These are phyloP conservation scores for Ramularia endophylla DNA, from an alignment of 2,329 filamentous ascomycete species.

Conservation along the genomic window DNA sequence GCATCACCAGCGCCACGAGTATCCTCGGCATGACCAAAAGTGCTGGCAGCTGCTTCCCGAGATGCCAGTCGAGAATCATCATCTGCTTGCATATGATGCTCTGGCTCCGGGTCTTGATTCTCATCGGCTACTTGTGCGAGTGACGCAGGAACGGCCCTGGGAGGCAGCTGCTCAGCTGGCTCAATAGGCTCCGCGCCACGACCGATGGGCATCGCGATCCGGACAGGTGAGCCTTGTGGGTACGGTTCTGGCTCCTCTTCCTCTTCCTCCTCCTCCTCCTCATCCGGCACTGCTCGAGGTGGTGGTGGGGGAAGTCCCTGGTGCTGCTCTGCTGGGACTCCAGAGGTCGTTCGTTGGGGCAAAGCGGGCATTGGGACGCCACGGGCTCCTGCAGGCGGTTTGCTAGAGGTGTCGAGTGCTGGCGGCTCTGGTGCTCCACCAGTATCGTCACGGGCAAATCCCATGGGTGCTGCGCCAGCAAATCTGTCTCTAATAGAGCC, in stretches of 20 bases:
- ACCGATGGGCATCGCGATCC: constrained; percentile 77
- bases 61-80: constrained; percentile 50
- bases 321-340: constrained; percentile 51
- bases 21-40: constrained; percentile 40
- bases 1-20: constrained; percentile 31
- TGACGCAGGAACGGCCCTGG: constrained; percentile 58
- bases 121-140: constrained; percentile 57
- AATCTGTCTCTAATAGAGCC: constrained; percentile 76
- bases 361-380: constrained; percentile 76
- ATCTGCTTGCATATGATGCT: constrained; percentile 55
- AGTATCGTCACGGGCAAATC: constrained; percentile 43
- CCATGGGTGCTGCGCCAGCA: constrained; percentile 67
- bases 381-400: constrained; percentile 57
- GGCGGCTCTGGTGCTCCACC: constrained; percentile 48
- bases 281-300: constrained; percentile 32
- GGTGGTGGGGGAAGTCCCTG: constrained; percentile 41
- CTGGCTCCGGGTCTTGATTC: constrained; percentile 60
- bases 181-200: constrained; percentile 54
- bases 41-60: constrained; percentile 39
- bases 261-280: constrained; percentile 25
- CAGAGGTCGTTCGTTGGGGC: constrained; percentile 51
- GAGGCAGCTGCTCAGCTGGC: constrained; percentile 41
- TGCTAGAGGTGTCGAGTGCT: constrained; percentile 60
- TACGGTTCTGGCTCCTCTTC: constrained; percentile 35
- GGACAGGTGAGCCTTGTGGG: constrained; percentile 65